These are phyloP conservation scores for Lasiosphaeria miniovina DNA, from an alignment of 495 filamentous ascomycete species.

Conservation along the genomic window DNA sequence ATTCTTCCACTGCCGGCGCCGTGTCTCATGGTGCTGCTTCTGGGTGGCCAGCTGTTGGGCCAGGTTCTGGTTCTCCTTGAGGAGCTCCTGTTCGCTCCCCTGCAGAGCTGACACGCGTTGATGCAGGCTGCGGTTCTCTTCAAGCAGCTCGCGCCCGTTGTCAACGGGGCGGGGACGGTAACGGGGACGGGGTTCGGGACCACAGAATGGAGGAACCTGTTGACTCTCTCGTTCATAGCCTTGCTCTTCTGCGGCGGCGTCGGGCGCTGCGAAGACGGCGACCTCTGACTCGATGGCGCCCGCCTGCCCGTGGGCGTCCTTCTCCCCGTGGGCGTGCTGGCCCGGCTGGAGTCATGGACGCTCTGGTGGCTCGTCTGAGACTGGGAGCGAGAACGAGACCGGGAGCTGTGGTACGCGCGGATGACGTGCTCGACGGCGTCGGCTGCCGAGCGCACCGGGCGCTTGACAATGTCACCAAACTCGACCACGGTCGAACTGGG, in stretches of 20 bases:
- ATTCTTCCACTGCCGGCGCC: slow-evolving; percentile 16
- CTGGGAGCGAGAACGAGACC: slow-evolving; percentile 5
- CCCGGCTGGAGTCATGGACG: background rate
- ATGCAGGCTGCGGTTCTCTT: slow-evolving; percentile 23
- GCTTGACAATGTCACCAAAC: slow-evolving; percentile 10
- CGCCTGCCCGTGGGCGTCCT: background rate
- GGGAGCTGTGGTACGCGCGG: slow-evolving; percentile 4
- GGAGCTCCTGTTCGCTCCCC: slow-evolving; percentile 18
- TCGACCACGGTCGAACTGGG: slow-evolving; percentile 17
- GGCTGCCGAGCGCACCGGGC: background rate
- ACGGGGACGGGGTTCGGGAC: background rate
- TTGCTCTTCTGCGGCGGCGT: background rate
- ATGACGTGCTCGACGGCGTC: background rate
- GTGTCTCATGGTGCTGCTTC: slow-evolving; percentile 14
- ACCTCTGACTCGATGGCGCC: background rate
- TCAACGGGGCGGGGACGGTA: too few relatives aligned
- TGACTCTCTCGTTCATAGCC: slow-evolving; percentile 11
- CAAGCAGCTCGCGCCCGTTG: slow-evolving; percentile 2
- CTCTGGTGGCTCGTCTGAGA: background rate
- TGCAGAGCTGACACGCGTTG: slow-evolving; percentile 25
- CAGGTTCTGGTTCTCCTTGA: slow-evolving; percentile 20
- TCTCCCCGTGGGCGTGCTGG: slow-evolving; percentile 1
- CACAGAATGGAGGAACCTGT: slow-evolving; percentile 12
- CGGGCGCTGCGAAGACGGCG: background rate
- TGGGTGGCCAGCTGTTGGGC: background rate